Conservation (phyloP, 441 rosid genomes). For the Erodium trifolium region DNA sequence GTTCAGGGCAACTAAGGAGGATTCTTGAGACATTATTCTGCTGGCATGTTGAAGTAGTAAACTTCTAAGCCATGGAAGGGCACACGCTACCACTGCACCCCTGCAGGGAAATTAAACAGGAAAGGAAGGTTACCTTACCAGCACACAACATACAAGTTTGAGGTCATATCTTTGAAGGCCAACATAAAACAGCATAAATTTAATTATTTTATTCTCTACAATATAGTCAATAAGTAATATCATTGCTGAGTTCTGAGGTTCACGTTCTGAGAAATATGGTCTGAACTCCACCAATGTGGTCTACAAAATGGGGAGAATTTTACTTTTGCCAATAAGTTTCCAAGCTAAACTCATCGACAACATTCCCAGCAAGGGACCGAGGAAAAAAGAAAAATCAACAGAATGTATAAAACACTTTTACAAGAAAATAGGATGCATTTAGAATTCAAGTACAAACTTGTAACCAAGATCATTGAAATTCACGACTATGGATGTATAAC, state of each 20-base stretch:
- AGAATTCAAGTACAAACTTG: background rate
- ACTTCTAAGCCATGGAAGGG: constrained; percentile 81
- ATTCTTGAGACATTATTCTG: constrained; percentile 77
- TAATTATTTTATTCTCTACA: background rate
- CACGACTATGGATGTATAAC: background rate
- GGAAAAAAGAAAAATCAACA: background rate
- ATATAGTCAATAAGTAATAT: background rate
- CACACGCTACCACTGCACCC: constrained; percentile 77
- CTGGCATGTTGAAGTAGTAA: constrained; percentile 75
- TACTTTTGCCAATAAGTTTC: background rate
- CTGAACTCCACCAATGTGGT: background rate
- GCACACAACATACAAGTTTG: background rate
- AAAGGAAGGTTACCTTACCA: background rate
- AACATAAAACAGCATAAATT: no score
- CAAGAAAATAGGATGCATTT: background rate
- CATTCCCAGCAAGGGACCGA: constrained; percentile 2
- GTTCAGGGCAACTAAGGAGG: constrained; percentile 62
- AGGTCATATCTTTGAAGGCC: background rate
- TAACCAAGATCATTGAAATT: background rate
- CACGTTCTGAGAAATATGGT: background rate
- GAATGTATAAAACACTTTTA: background rate
- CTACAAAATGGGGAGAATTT: background rate
- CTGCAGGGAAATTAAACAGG: constrained; percentile 27
- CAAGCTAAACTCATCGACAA: background rate
- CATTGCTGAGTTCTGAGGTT: background rate